A percentile compares a stretch with the other conserved stretches of the same genome.
phyloP scores from a whole-genome alignment of 352 stramenopile species.

The Phytophthora tubulina region DNA sequence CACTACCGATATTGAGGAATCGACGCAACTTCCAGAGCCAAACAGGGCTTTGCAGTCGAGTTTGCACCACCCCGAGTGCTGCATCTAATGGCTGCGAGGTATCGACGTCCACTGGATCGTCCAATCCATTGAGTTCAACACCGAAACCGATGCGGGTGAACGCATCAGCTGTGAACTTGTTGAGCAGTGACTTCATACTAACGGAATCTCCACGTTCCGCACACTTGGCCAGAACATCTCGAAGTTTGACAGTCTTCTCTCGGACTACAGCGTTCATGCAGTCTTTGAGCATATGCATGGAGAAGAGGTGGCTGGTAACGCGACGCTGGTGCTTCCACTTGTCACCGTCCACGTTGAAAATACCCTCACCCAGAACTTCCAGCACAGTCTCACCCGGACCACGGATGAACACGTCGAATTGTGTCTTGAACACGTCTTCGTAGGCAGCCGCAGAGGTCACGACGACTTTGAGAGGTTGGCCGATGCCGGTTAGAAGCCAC shows the following conservation, averaged over 20 bases:
- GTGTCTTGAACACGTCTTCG: conserved; percentile 60
- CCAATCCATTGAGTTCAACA: conserved; percentile 56
- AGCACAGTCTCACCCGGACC: conserved; percentile 46
- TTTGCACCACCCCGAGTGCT: conserved; percentile 39
- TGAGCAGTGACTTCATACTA: conserved; percentile 53
- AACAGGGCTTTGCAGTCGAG: conserved; percentile 43
- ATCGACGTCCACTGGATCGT: conserved; percentile 24
- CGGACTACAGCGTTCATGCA: conserved; percentile 53
- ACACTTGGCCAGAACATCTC: conserved; percentile 41
- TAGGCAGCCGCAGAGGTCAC: conserved; percentile 45
- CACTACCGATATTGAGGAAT: conserved; percentile 40
- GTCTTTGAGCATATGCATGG: conserved; percentile 56
- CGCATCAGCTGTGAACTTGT: conserved; percentile 61
- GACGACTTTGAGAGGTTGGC: conserved; percentile 43
- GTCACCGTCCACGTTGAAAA: conserved; percentile 70
- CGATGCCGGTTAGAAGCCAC: conserved; percentile 48
- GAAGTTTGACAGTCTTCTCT: conserved; percentile 52
- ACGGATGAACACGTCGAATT: conserved; percentile 63
- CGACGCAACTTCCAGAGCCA: conserved; percentile 53
- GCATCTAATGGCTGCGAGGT: conserved; percentile 22
- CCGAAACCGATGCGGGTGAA: conserved; percentile 75
- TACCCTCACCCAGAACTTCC: conserved; percentile 68
- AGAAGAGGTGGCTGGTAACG: conserved; percentile 90
- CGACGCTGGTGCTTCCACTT: conserved; percentile 77
- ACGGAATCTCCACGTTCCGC: conserved; percentile 35